These are phyloP conservation scores for Pyrus betulifolia DNA, from an alignment of 306 rosid genomes.

Conservation along the genomic window DNA sequence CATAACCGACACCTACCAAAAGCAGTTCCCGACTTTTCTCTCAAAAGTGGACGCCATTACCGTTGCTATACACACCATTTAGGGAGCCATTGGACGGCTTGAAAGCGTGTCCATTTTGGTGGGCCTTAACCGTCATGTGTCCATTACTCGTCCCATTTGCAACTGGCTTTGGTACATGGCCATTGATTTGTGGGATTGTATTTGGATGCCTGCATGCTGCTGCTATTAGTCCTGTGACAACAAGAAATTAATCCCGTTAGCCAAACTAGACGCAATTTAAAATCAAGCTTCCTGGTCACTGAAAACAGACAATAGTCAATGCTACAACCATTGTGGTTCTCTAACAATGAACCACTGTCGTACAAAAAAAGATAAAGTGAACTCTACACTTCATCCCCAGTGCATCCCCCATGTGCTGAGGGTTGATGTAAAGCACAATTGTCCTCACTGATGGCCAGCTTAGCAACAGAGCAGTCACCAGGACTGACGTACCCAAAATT, in stretches of 20 bases:
- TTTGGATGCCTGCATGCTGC: slow-evolving; percentile 46
- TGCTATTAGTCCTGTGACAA: slow-evolving; percentile 59
- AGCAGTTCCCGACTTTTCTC: slow-evolving; percentile 30
- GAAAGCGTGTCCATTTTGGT: slow-evolving; percentile 42
- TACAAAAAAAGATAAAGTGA: not conserved
- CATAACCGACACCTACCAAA: slow-evolving; percentile 33
- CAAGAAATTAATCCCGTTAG: not conserved
- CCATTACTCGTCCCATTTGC: slow-evolving; percentile 40
- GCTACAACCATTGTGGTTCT: not conserved
- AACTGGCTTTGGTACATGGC: slow-evolving; percentile 20
- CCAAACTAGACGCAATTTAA: not conserved
- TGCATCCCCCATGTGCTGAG: not conserved
- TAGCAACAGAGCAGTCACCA: no score
- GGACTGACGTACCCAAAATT: not conserved
- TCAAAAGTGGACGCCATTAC: slow-evolving; percentile 49
- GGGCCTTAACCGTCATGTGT: slow-evolving; percentile 31
- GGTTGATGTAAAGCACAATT: not conserved
- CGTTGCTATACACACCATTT: slow-evolving; percentile 53
- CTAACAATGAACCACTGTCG: not conserved
- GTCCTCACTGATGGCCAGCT: no score
- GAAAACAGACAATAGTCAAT: not conserved
- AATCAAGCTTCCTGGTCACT: not conserved
- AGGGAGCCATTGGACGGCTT: slow-evolving; percentile 50
- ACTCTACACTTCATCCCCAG: not conserved
- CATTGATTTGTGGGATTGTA: slow-evolving; percentile 20